Conservation (phyloP, 257 asterid genomes). For the Linaria vulgaris region DNA sequence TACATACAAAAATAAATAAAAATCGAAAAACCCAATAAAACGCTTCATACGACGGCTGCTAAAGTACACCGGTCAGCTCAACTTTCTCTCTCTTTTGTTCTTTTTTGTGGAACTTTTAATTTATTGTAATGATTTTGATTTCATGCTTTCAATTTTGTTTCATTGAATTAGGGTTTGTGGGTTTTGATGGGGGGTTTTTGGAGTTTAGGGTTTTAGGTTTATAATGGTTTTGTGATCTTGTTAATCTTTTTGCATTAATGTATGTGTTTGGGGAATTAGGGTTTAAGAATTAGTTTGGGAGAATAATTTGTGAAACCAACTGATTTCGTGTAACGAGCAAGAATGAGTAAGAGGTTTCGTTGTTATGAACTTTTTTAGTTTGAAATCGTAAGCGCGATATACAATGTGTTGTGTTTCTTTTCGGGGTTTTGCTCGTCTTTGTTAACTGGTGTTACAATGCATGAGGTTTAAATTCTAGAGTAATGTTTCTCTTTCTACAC, state of each 20-base stretch:
- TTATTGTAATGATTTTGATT: background rate
- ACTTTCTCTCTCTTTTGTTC: background rate
- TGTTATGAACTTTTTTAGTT: too few relatives aligned
- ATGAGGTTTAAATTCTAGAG: too few relatives aligned
- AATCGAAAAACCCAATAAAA: slow-evolving; percentile 18
- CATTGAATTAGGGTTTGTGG: background rate
- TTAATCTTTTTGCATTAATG: background rate
- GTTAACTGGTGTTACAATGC: too few relatives aligned
- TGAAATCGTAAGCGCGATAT: too few relatives aligned
- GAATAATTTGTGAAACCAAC: background rate
- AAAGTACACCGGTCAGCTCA: slow-evolving; percentile 10
- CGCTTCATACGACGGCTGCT: slow-evolving; percentile 23
- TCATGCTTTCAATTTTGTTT: background rate
- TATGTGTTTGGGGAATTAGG: slow-evolving; percentile 7
- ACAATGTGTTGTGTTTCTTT: too few relatives aligned
- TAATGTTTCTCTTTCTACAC: too few relatives aligned
- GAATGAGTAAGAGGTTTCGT: background rate
- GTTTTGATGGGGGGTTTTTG: slow-evolving; percentile 3
- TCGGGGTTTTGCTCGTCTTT: too few relatives aligned
- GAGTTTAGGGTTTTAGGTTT: slow-evolving; percentile 27
- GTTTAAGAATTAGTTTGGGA: slow-evolving; percentile 13
- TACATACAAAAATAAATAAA: too few relatives aligned
- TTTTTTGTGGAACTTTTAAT: background rate
- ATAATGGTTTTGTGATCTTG: slow-evolving; percentile 4
- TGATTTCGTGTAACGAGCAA: background rate